Base-by-base conservation (phyloP, 345 rosid species). In the Salix exigua region DNA sequence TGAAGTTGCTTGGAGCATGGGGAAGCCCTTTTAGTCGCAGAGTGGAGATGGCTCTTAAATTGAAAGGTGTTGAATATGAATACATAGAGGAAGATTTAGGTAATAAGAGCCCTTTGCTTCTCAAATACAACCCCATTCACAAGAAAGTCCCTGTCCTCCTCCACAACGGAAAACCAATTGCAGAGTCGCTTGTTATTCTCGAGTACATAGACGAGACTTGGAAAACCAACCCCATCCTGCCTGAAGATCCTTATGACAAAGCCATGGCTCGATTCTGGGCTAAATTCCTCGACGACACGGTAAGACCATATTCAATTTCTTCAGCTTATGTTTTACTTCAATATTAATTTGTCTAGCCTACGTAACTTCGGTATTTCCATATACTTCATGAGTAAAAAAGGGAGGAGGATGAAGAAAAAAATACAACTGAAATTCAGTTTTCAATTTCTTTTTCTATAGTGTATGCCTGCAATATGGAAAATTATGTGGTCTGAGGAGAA, bases 141-240 rank as follows among this genome's bases (percentile, higher is more conserved):
- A 82, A 82, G 68, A 85, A 80, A 77, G 35, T 82, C 10, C 87
- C 85, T 16, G 87, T 85, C n/a, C 76, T 85, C 1, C 42, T 82
- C 58, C 85, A 82, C 75, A 68, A 72, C 1, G 80, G 72, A 5
- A 77, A 82, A 62, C 40, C 83, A 9, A 74, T 85, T 1, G 48
- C 12, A 4, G 87, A 84, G 26, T 82, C 87, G 4, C 7, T 35
- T n/a, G 71, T 79, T 31, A 79, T 82, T 62, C 76, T 82, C 16
- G 80, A 80, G 51, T 85, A 85, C 77, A 82, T 82, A 0, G 84
- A 85, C 1, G 84, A 85, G 73, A 85, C 85, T 13, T 82, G 85
- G 85, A 78, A 75, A 25, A 18, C 26, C n/a, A 53, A 82, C n/a
- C 82, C 81, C 1, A 60, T 82, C 58, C 44, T 82, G 21, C 86